Conservation (phyloP, 192 early-diverging fungal genomes). For the Martensiomyces pterosporus region DNA sequence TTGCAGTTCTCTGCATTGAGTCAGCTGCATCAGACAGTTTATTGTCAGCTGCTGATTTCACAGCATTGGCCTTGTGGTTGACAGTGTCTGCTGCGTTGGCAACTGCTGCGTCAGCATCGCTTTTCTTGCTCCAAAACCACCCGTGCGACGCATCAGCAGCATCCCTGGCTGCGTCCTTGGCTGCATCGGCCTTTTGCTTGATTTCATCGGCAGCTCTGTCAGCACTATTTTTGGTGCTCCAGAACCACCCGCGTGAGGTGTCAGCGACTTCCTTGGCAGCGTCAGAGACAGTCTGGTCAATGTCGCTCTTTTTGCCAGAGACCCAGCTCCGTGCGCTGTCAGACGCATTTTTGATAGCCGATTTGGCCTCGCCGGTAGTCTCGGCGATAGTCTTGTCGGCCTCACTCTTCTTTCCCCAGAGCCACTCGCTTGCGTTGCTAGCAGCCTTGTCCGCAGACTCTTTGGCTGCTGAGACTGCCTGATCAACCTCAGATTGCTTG, state of each 20-base stretch:
- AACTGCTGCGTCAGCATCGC: slow-evolving; percentile 2
- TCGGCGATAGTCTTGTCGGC: slow-evolving; percentile 5
- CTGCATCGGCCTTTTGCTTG: neutral
- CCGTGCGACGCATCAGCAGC: slow-evolving; percentile 10
- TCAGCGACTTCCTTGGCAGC: slow-evolving; percentile 11
- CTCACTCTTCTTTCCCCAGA: slow-evolving; percentile 13
- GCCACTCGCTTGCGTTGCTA: slow-evolving; percentile 4
- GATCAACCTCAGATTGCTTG: neutral
- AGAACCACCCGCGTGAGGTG: slow-evolving; percentile 30
- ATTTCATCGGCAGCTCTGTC: slow-evolving; percentile 2
- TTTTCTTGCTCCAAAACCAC: slow-evolving; percentile 8
- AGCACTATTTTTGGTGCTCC: slow-evolving; percentile 22
- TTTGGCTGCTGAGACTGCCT: neutral
- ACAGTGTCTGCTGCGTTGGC: neutral
- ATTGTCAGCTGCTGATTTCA: slow-evolving; percentile 6
- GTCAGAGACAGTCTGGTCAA: slow-evolving; percentile 3
- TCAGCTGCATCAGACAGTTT: slow-evolving; percentile 1
- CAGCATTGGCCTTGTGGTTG: slow-evolving; percentile 1
- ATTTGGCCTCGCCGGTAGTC: neutral
- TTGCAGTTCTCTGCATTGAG: neutral
- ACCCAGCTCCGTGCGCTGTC: slow-evolving; percentile 14
- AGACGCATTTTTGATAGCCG: neutral
- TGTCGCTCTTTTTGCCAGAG: slow-evolving; percentile 23
- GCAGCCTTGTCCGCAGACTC: neutral
- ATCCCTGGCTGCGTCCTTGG: neutral